phyloP scores from a whole-genome alignment of 108 stramenopile genomes.

The Parietichytrium sp. region DNA sequence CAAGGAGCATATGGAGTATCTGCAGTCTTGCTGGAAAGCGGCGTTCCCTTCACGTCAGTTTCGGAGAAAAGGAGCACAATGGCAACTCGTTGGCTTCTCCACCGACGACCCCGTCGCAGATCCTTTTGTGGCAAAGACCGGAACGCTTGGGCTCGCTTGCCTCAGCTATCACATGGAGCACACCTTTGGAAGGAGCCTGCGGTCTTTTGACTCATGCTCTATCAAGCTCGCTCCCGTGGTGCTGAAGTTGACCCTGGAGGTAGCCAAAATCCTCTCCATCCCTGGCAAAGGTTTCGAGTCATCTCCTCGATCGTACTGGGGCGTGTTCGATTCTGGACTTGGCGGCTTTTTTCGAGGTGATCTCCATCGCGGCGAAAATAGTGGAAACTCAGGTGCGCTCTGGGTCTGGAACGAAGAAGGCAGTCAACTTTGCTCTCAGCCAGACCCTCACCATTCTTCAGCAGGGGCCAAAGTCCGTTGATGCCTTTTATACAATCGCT shows the following conservation, averaged over 20 bases:
- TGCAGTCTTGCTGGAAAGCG: slow-evolving; percentile 29
- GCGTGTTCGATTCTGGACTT: not conserved
- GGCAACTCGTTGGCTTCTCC: not conserved
- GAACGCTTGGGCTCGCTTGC: slow-evolving; percentile 21
- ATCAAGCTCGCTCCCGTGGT: no score
- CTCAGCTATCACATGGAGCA: slow-evolving; percentile 21
- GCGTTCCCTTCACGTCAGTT: not conserved
- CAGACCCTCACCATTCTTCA: not conserved
- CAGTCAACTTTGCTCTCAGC: not conserved
- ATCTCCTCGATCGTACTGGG: not conserved
- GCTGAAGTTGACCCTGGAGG: no score
- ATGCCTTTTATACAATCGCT: slow-evolving; percentile 13
- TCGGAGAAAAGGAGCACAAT: not conserved
- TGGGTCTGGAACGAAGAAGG: not conserved
- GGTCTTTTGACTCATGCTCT: no score
- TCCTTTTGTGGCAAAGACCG: not conserved
- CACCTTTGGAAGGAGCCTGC: no score
- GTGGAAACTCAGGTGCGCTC: not conserved
- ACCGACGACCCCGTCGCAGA: not conserved
- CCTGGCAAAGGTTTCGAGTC: no score
- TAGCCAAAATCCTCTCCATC: no score
- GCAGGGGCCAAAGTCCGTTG: not conserved
- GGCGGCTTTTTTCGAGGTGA: slow-evolving; percentile 14
- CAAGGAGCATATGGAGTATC: not conserved
- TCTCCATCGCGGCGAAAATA: not conserved